Base-by-base conservation (phyloP, 2,329 filamentous ascomycete genomes). In the Tolypocladium endophyticum region DNA sequence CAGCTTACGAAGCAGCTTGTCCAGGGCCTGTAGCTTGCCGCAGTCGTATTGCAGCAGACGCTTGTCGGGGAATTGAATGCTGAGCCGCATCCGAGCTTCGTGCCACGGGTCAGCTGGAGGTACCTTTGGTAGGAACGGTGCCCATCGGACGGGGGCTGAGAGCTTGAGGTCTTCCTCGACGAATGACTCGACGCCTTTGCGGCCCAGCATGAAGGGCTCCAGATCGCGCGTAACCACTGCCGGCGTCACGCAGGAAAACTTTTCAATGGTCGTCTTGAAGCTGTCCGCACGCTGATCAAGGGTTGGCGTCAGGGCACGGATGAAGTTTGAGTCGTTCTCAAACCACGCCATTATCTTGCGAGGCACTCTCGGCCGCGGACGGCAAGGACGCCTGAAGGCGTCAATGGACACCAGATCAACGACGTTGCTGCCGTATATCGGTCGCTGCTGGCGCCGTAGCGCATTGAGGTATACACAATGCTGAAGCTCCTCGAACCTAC, bases 1-100 rank as follows among this genome's bases (percentile, higher is more conserved):
- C 9, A 99, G 81, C 63, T 89, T 87, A 12, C 94, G 88, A 18
- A 99, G 81, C 2, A 99, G 81, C 62, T 87, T 87, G 68, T 95
- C 94, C 20, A 99, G 82, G 23, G 88, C 87, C 69, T 99, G 94
- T 4, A 99, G 83, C 73, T 99, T 99, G 66, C 94, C 94, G 69
- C 94, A 97, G 73, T 99, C 94, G 72, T 96, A 99, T 71, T 99
- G 93, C 0, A 99, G 79, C n/a, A 99, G 84, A 41, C 94, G 85
- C 71, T 92, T 96, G 72, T 99, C 94, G 0, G 95, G 94, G 71
- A 99, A 99, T 53, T 96, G 94, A 62, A 99, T 97, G 4, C 90
- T 95, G 20, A 95, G 80, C 28, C 92, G 88, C 82, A 96, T 94
- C 23, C 93, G 90, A 18, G 93, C 86, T 73, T 96, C 91, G 66